Evolutionary conservation across 345 rosid genomes (phyloP), one percentile per base, ranked within the genome.

Genomic region (Aurinia saxatilis): DNA sequence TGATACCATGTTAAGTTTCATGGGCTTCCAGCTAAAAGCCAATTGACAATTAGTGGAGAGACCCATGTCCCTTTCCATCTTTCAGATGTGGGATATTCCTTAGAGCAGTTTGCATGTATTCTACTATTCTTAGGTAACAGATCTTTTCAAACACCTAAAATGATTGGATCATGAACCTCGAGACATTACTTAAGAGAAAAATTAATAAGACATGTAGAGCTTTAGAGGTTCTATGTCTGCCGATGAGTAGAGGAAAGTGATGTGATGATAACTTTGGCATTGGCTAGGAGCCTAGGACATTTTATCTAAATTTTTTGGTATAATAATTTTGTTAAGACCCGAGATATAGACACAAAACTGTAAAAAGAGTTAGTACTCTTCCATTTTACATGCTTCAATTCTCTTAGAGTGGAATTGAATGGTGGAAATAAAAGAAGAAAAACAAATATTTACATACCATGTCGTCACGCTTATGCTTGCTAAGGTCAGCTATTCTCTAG

Each of bases 381-480:
- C n/a, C n/a, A n/a, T n/a, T n/a, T n/a, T n/a, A n/a, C n/a, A n/a
- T n/a, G n/a, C n/a, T n/a, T n/a, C n/a, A n/a, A n/a, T n/a, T n/a
- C n/a, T n/a, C n/a, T n/a, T n/a, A n/a, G n/a, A n/a, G n/a, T n/a
- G n/a, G n/a, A n/a, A n/a, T 21, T 4, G 25, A 4, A 21, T 21
- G 25, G 25, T 21, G 4, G 4, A 21, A 21, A 21, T 21, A 21
- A 29, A 42, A 35, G 17, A 9, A 18, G 1, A 34, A 44, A 5
- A 2, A 47, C 6, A 7, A 34, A 51, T 8, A 14, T 38, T 37
- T 5, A 1, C 27, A 21, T 54, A 65, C 14, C 19, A 21, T 55
- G 59, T 68, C 60, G 66, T 68, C 73, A 68, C 37, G 66, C 67
- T 68, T 68, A 60, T 68, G 67, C 66, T 12, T 50, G 67, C 46